Evolutionary conservation across 257 asterid species (phyloP).

Genomic region (Solanum bulbocastanum): DNA sequence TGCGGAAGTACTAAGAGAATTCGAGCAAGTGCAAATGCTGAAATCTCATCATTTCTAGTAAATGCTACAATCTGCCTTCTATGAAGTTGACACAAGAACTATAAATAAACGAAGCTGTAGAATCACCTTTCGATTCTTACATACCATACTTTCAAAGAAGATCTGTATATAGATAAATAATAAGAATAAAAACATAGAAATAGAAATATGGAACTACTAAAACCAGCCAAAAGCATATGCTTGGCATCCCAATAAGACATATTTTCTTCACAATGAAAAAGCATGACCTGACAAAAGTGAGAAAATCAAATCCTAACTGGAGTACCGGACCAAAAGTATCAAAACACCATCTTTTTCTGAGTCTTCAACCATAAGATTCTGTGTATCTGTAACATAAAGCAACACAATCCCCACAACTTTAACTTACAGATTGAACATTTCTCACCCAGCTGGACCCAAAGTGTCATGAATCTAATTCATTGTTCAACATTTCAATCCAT

Average conservation of each 20-base stretch:
- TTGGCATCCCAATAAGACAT: not conserved
- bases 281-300: constrained; percentile 1
- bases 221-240: not conserved
- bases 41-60: not conserved
- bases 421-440: not conserved
- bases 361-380: not conserved
- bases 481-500: not conserved
- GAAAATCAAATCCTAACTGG: not conserved
- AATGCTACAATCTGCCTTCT: not conserved
- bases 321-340: not conserved
- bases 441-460: not conserved
- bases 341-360: not conserved
- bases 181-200: not conserved
- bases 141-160: not conserved
- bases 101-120: not conserved
- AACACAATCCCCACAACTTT: not conserved
- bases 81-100: not conserved
- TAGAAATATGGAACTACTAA: not conserved
- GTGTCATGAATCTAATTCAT: not conserved
- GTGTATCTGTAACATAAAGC: not conserved
- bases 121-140: not conserved
- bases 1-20: not conserved
- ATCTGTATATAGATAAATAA: not conserved
- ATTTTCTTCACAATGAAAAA: not conserved
- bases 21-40: not conserved